Evolutionary conservation across 768 basidiomycete species (phyloP), one percentile per base, ranked within the genome.

Genomic region (Tephrocybe rancida): DNA sequence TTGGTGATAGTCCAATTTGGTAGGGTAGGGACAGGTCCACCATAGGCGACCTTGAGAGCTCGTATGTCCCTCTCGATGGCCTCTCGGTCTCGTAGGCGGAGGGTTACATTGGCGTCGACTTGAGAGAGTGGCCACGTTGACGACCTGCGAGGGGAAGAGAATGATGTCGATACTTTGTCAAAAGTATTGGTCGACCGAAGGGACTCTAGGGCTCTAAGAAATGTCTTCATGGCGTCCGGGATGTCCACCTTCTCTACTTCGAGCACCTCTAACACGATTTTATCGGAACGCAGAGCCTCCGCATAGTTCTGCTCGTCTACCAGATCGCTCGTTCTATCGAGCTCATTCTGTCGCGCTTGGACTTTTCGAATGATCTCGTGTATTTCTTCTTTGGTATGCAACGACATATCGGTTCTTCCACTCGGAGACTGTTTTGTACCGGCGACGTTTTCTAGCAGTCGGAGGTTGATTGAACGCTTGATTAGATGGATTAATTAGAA

Each of bases 1-100:
- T 75, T 73, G 1, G 89, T 90, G 57, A 90, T 90, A 2, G 88
- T 88, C 88, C 89, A 91, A 58, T 74, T 81, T 0, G 88, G 88
- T 32, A 89, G 60, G 43, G 67, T 72, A 25, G 69, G 50, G 6
- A 58, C 30, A 9, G 46, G 46, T 14, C 48, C 27, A 25, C 43
- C 37, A 32, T 52, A 49, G 19, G 47, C 46, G 18, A 24, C 27
- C 41, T 54, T 52, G 0, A 56, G 44, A 1, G 39, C 34, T 29
- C 37, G 44, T 18, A 48, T 41, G 34, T 56, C 58, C 37, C 26
- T 50, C 35, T 56, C 54, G 4, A 52, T 48, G 10, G 52, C 22
- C 21, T 46, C 49, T 13, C 55, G 22, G 26, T 54, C 48, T 34
- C 46, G 32, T 4, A 50, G 30, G 13, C 46, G 47, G 2, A 50